Conservation (phyloP, 441 rosid genomes). For the Eutrema salsugineum region DNA sequence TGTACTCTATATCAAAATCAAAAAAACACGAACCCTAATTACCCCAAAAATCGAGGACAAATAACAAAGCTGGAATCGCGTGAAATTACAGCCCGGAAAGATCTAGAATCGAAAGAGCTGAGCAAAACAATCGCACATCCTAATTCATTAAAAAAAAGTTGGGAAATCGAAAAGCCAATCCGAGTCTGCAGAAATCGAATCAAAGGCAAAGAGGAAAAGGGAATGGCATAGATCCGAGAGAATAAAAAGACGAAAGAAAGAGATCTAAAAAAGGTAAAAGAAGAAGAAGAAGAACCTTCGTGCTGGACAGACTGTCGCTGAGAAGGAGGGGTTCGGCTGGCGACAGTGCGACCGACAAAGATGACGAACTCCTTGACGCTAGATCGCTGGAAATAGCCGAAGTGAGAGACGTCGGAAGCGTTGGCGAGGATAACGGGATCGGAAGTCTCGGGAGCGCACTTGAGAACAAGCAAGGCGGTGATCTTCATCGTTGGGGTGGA, state of each 20-base stretch:
- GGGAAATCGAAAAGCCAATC: neutral
- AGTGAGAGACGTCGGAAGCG: constrained; percentile 80
- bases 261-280: neutral
- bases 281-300: constrained; percentile 53
- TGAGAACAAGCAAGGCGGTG: constrained; percentile 81
- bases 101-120: neutral
- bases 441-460: constrained; percentile 58
- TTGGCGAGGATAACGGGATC: constrained; percentile 72
- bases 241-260: neutral
- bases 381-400: constrained; percentile 91
- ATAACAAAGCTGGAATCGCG: neutral
- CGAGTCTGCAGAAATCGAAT: neutral
- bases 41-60: constrained; percentile 10
- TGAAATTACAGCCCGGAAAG: constrained; percentile 1
- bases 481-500: constrained; percentile 65
- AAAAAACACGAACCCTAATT: constrained; percentile 8
- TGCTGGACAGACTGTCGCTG: constrained; percentile 95
- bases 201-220: neutral
- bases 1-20: constrained; percentile 52
- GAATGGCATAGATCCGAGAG: constrained; percentile 1
- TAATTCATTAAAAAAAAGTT: neutral
- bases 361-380: constrained; percentile 85
- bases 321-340: constrained; percentile 70
- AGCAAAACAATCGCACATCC: neutral
- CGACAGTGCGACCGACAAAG: constrained; percentile 90